phyloP scores from a whole-genome alignment of 768 basidiomycete genomes.

The Amanita molliuscula region DNA sequence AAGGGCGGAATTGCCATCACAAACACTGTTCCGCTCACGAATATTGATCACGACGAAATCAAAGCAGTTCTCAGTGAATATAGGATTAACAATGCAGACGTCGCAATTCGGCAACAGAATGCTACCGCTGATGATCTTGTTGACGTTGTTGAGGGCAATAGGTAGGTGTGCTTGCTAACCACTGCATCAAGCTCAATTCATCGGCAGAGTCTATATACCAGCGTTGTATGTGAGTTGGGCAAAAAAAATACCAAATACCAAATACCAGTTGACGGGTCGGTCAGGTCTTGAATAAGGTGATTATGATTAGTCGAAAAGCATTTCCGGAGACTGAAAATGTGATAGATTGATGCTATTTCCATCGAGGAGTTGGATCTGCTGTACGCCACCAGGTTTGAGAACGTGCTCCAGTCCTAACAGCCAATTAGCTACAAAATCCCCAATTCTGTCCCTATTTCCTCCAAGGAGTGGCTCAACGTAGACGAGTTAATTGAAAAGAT shows the following conservation, averaged over 20 bases:
- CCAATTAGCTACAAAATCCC: conserved; percentile 77
- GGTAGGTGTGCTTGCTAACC: conserved; percentile 31
- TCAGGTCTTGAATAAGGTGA: conserved; percentile 78
- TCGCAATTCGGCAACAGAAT: conserved; percentile 86
- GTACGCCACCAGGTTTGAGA: conserved; percentile 27
- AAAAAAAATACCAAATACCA: background rate
- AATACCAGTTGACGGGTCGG: background rate
- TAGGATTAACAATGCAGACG: conserved; percentile 77
- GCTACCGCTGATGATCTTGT: conserved; percentile 95
- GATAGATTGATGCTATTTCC: conserved; percentile 90
- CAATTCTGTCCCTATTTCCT: conserved; percentile 89
- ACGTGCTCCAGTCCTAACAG: conserved; percentile 1
- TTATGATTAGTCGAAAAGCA: background rate
- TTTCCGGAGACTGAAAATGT: conserved; percentile 6
- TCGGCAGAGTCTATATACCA: conserved; percentile 81
- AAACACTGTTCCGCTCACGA: conserved; percentile 92
- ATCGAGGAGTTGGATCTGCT: conserved; percentile 95
- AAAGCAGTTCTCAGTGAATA: conserved; percentile 93
- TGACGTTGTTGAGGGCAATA: conserved; percentile 94
- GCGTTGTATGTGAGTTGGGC: conserved; percentile 64
- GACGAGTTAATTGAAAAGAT: conserved; percentile 89
- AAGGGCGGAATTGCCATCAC: conserved; percentile 92
- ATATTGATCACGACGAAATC: conserved; percentile 93
- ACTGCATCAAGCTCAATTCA: background rate
- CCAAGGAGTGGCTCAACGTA: conserved; percentile 90